Base-by-base conservation (phyloP, 495 filamentous ascomycete genomes). In the Cercophora scortea region DNA sequence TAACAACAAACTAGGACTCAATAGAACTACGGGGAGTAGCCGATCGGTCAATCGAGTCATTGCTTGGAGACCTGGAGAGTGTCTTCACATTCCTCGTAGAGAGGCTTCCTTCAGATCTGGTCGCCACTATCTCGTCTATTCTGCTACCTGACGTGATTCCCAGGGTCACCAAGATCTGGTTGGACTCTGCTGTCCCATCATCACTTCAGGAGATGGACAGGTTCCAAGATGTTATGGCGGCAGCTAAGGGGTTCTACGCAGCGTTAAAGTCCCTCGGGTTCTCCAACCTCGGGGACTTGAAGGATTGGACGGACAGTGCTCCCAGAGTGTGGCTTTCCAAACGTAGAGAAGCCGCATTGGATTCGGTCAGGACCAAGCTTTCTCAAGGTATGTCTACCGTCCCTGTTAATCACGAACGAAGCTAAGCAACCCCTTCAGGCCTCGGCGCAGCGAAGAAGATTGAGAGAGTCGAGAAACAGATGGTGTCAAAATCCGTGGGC, bases 311-410 rank as follows among this genome's bases (percentile, higher is more conserved):
- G 0, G 81, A 85, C 33, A 81, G 82, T 45, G 86, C 85, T 7
- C 86, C 92, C 6, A 79, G 79, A 18, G 78, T 90, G 11, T 98
- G 93, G 93, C 74, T 96, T 17, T 79, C 82, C n/a, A 90, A 87
- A 62, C 83, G 88, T 52, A 84, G 84, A 51, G 89, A 93, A 56
- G 77, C 78, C 40, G 83, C 86, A 4, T 71, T 99, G 34, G 83
- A 89, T 56, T 74, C 76, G 17, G 81, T 93, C 6, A 81, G 91
- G 45, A 79, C 74, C 47, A 78, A 87, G 19, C 71, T 94, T 32
- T 72, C 82, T 0, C 62, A 72, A 32, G 87, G 52, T 32, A 39
- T 17, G 46, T 49, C 18, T 33, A 6, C 42, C 11, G 4, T 12
- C 15, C 18, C 17, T 16, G 9, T 16, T 10, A 13, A 4, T 38